Base-by-base conservation (phyloP, 1,139 yeast species). In the Pichia sp. region DNA sequence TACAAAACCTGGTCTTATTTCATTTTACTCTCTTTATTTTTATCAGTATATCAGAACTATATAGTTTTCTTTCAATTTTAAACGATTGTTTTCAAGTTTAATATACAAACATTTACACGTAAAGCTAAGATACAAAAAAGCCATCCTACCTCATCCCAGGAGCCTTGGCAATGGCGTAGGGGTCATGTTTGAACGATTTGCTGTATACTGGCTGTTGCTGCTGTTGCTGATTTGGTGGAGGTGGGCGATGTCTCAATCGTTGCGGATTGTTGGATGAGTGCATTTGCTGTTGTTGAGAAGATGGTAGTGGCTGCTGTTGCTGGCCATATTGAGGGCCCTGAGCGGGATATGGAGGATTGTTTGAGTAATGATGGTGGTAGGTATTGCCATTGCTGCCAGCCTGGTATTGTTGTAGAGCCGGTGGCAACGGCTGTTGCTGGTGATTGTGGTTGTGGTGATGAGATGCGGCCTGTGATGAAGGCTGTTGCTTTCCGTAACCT, bases 181-280 rank as follows among this genome's bases (percentile, higher is more conserved):
- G 61, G 53, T 57, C 61, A 48, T 59, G 61, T 34, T 59, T 59
- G 26, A 59, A 59, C 36, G 59, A 56, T 49, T 56, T 56, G 8
- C 41, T 44, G 5, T 53, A 30, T 29, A 31, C 30, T n/a, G 47
- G 54, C 16, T 42, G 45, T 26, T 42, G 32, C 47, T 54, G 57
- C 34, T 49, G 52, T 38, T 45, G 46, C 16, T 48, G 45, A 29
- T 45, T 43, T 10, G 36, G 45, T 16, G 34, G 47, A 10, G 32
- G 42, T 10, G 32, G 53, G 13, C 26, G 26, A 11, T 16, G 41
- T 19, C 43, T 50, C 51, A 31, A 40, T 41, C 29, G 43, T 4
- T 40, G 56, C 3, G 45, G 47, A 10, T 32, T 34, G 26, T 40
- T 29, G 30, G 34, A 31, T 4, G 19, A 40, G n/a, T 36, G 30